Conservation (phyloP, 495 filamentous ascomycete species). For the Hypomontagnella monticulosa region DNA sequence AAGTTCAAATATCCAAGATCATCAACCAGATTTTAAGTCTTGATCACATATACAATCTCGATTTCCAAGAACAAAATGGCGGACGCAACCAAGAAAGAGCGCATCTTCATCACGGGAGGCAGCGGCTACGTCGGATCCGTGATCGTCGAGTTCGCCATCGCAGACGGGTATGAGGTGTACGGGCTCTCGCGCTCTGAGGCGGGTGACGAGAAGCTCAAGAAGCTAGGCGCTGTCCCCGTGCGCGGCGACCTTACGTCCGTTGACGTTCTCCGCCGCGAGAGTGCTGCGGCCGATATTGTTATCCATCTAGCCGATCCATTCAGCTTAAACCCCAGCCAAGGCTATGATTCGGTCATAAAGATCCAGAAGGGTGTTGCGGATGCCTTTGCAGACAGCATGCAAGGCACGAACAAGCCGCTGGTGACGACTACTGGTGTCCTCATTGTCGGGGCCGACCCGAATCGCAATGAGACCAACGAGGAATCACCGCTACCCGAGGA, state of each 20-base stretch:
- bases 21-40: not conserved
- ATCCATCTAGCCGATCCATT: conserved; percentile 50
- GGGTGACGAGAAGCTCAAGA: conserved; percentile 46
- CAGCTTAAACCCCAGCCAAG: conserved; percentile 34
- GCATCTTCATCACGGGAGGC: conserved; percentile 57
- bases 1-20: not conserved
- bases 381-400: conserved; percentile 48
- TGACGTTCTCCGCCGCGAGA: conserved; percentile 47
- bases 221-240: conserved; percentile 49
- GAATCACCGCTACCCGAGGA: conserved; percentile 33
- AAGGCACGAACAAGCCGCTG: conserved; percentile 47
- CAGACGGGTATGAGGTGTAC: conserved; percentile 49
- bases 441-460: conserved; percentile 42
- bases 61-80: conserved; percentile 16
- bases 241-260: conserved; percentile 49
- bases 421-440: conserved; percentile 49
- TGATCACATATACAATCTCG: not conserved
- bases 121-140: conserved; percentile 54
- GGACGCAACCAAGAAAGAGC: conserved; percentile 15
- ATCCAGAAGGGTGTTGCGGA: conserved; percentile 46
- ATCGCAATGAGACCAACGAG: conserved; percentile 51
- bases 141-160: conserved; percentile 46
- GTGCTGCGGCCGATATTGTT: conserved; percentile 49
- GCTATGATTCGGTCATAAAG: conserved; percentile 34
- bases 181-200: conserved; percentile 49